Conservation (phyloP, 2,329 filamentous ascomycete genomes). For the Neofusicoccum kwambonambiense region DNA sequence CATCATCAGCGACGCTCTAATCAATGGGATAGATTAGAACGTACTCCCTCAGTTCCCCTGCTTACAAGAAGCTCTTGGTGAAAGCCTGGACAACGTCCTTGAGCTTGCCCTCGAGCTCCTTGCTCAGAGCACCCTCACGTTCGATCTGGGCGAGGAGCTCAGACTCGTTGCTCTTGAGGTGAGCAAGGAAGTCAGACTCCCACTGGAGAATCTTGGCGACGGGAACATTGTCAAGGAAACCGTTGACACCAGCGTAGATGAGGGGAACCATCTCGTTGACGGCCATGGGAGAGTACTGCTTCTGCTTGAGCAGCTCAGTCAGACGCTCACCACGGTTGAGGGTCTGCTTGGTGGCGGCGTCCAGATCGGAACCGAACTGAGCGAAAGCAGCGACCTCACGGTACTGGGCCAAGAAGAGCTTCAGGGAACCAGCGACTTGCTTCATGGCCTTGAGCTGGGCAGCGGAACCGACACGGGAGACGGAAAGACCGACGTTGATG, state of each 20-base stretch:
- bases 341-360: constrained; percentile 98
- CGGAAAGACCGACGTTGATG: constrained; percentile 99
- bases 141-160: constrained; percentile 84
- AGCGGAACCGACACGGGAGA: constrained; percentile 99
- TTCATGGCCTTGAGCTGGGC: constrained; percentile 99
- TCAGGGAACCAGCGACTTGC: constrained; percentile 98
- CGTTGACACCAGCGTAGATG: constrained; percentile 99
- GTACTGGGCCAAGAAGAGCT: constrained; percentile 99
- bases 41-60: constrained; percentile 13
- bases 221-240: constrained; percentile 83
- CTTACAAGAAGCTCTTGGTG: constrained; percentile 84
- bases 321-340: constrained; percentile 97
- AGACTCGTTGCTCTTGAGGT: constrained; percentile 87
- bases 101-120: constrained; percentile 82
- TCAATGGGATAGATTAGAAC: constrained; percentile 14
- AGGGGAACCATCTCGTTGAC: constrained; percentile 99
- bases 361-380: constrained; percentile 99
- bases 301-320: constrained; percentile 99
- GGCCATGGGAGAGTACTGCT: constrained; percentile 98
- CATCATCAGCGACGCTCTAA: constrained; percentile 18
- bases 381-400: constrained; percentile 99
- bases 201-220: constrained; percentile 89
- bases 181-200: constrained; percentile 90
- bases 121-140: constrained; percentile 93
- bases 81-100: constrained; percentile 75